phyloP scores from a whole-genome alignment of 2,329 filamentous ascomycete species.

The Hymenoscyphus fraxineus region DNA sequence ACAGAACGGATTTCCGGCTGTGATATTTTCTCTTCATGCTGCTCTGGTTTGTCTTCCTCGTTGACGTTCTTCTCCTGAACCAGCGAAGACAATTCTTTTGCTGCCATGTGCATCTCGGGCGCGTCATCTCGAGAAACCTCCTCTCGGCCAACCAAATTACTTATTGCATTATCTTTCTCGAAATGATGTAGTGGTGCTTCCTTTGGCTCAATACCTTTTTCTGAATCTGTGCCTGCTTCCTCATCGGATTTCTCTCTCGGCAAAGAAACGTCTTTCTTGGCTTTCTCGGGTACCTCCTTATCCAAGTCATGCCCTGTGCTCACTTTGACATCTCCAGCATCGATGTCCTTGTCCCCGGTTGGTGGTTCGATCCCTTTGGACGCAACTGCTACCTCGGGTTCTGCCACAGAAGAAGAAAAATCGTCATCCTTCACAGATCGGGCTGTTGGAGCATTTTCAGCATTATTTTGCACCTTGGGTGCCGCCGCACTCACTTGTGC shows the following conservation, averaged over 20 bases:
- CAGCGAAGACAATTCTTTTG: not conserved
- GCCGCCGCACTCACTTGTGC: slow-evolving; percentile 3
- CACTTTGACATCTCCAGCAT: not conserved
- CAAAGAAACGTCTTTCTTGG: not conserved
- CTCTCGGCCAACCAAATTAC: not conserved
- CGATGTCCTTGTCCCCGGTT: not conserved
- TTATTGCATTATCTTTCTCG: not conserved
- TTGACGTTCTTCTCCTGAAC: not conserved
- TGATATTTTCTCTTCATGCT: not conserved
- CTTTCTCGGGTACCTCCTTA: not conserved
- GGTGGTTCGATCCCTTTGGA: not conserved
- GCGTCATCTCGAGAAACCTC: not conserved
- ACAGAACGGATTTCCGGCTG: not conserved
- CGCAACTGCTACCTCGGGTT: not conserved
- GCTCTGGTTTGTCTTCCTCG: not conserved
- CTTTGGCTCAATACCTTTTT: not conserved
- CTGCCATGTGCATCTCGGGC: not conserved
- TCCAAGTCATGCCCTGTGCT: not conserved
- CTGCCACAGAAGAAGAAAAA: not conserved
- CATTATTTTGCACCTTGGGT: slow-evolving; percentile 1
- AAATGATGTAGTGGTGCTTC: not conserved
- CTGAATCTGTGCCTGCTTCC: not conserved
- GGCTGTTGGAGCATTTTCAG: not conserved
- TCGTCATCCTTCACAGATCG: not conserved
- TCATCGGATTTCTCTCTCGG: not conserved